These are phyloP conservation scores for Plasmopara viticola DNA, from an alignment of 352 stramenopile genomes.

Conservation along the genomic window DNA sequence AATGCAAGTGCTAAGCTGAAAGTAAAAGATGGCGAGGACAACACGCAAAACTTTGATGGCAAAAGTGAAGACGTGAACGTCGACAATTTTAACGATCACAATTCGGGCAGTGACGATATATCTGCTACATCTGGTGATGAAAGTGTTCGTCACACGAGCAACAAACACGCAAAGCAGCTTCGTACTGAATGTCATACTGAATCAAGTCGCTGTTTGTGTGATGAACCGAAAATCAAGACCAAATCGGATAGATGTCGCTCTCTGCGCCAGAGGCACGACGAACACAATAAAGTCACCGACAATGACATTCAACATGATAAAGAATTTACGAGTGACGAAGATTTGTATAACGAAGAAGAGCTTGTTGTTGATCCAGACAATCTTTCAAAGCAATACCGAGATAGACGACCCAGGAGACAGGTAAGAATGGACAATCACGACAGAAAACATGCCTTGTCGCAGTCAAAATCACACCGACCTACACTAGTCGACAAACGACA, in stretches of 20 bases:
- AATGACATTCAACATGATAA: slow-evolving; percentile 8
- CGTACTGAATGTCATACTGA: neutral
- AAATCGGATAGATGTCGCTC: neutral
- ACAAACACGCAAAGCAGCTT: neutral
- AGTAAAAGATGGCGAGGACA: neutral
- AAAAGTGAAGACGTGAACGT: slow-evolving; percentile 3
- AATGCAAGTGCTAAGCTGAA: neutral
- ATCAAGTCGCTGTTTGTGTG: neutral
- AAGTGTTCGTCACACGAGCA: neutral
- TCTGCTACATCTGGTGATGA: neutral
- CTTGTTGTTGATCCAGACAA: slow-evolving; percentile 10
- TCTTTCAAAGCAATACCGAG: slow-evolving; percentile 1
- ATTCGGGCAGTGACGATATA: neutral
- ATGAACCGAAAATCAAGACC: neutral
- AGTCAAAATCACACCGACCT: neutral
- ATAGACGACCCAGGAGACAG: neutral
- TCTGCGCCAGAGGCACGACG: slow-evolving; percentile 7
- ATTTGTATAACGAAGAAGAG: neutral
- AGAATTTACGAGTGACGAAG: slow-evolving; percentile 1
- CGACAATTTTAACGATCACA: neutral
- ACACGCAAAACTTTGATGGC: slow-evolving; percentile 5
- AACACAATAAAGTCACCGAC: slow-evolving; percentile 1
- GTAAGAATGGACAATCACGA: neutral
- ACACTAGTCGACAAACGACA: neutral
- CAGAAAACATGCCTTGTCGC: slow-evolving; percentile 4